Base-by-base conservation (phyloP, 2,329 filamentous ascomycete genomes). In the Epicoccum sorghinum region DNA sequence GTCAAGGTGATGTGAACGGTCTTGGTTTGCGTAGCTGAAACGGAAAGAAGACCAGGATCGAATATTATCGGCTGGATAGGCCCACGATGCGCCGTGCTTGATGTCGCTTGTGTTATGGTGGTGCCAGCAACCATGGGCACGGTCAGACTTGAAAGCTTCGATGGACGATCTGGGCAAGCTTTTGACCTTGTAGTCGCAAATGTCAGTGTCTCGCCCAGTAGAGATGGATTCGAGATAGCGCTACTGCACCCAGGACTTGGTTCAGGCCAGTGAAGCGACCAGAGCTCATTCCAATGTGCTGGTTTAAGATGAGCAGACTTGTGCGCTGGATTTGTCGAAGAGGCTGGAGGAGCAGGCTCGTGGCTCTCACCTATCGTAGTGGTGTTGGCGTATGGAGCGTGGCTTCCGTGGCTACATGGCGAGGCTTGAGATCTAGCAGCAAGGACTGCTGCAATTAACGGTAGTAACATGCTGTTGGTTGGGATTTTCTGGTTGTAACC, bases 1-100 rank as follows among this genome's bases (percentile, higher is more conserved):
- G 52, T 55, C 1, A 55, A 4, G 3, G 46, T 55, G n/a, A 55
- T 47, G 23, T 38, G 42, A 5, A 55, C 33, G 0, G 52, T 55
- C 6, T 36, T 46, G 3, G 52, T 46, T 25, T 33, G 37, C 10
- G 13, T 24, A n/a, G 4, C 22, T 7, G 23, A 4, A 32, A 30
- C 27, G 18, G 46, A 13, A 10, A 55, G 14, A 14, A 30, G 36
- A 3, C 41, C 48, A 8, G 46, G 24, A 12, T 43, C 46, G 18
- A 50, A 36, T 13, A 46, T 30, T 9, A 39, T 45, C 0, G 48
- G 41, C 22, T 50, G 37, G 7, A 33, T 3, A 14, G 35, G 27
- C 29, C 27, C 27, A 24, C 23, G 18, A 7, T 45, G 25, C 3
- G 22, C 18, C 36, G 36, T 9, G 10, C 23, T 24, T 18, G 24